phyloP scores from a whole-genome alignment of 495 filamentous ascomycete species.

The Parathielavia hyrcaniae region DNA sequence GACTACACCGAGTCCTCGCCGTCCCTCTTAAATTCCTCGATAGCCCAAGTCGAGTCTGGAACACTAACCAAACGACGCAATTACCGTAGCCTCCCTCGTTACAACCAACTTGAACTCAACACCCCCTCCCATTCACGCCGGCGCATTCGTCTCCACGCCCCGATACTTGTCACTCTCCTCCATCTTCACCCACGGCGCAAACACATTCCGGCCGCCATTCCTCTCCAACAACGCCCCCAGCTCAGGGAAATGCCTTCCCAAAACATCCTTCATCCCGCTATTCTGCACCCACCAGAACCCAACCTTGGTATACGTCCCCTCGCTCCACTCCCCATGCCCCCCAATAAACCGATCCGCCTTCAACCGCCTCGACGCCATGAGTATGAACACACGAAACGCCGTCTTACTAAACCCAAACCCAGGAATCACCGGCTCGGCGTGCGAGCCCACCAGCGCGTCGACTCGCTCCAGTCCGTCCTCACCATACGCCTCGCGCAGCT shows the following conservation, averaged over 20 bases:
- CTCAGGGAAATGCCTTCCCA: constrained; percentile 36
- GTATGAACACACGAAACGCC: constrained; percentile 37
- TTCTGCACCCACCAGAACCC: constrained; percentile 40
- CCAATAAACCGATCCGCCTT: constrained; percentile 43
- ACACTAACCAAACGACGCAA: too few species aligned
- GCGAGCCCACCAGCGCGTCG: constrained; percentile 37
- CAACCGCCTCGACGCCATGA: constrained; percentile 35
- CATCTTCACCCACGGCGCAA: constrained; percentile 38
- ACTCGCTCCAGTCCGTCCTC: constrained; percentile 36
- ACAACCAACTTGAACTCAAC: too few species aligned
- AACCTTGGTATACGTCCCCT: constrained; percentile 35
- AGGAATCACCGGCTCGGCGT: constrained; percentile 35
- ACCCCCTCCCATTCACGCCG: neutral
- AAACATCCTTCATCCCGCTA: constrained; percentile 30
- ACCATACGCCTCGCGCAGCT: constrained; percentile 30
- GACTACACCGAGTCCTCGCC: too few species aligned
- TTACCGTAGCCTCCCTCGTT: too few species aligned
- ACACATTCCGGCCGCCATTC: constrained; percentile 27
- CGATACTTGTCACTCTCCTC: constrained; percentile 23
- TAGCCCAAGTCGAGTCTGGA: too few species aligned
- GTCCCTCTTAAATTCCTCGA: too few species aligned
- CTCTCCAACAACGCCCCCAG: constrained; percentile 24
- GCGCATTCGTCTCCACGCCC: constrained; percentile 19
- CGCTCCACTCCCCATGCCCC: constrained; percentile 26
- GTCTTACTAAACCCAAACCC: constrained; percentile 43